These are phyloP conservation scores for Umbelopsis vinacea DNA, from an alignment of 192 early-diverging fungal genomes.

Conservation along the genomic window DNA sequence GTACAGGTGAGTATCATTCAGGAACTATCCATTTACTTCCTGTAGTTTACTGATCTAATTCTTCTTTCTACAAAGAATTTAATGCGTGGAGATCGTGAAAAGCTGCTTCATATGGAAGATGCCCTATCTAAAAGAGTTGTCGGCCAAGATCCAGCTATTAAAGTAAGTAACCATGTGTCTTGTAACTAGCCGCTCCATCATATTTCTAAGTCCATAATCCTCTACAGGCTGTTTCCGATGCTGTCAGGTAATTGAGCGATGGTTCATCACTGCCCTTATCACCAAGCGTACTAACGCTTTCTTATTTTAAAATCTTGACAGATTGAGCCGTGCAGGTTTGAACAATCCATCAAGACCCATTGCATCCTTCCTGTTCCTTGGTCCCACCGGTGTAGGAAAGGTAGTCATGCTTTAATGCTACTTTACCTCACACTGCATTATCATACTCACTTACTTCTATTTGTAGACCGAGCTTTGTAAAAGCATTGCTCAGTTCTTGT, in stretches of 20 bases:
- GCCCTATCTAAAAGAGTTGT: slow-evolving; percentile 64
- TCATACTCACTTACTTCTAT: neutral
- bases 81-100: slow-evolving; percentile 70
- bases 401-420: neutral
- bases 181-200: neutral
- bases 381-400: slow-evolving; percentile 97
- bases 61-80: too few species aligned
- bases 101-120: slow-evolving; percentile 75
- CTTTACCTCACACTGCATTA: slow-evolving; percentile 31
- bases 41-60: too few species aligned
- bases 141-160: slow-evolving; percentile 90
- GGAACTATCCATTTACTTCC: neutral
- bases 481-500: slow-evolving; percentile 83
- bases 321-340: slow-evolving; percentile 88
- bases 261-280: neutral
- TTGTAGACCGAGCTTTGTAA: slow-evolving; percentile 75
- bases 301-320: neutral
- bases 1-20: slow-evolving; percentile 54
- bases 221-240: slow-evolving; percentile 78
- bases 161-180: slow-evolving; percentile 24
- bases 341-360: slow-evolving; percentile 77
- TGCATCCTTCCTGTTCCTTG: slow-evolving; percentile 95
- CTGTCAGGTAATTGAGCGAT: slow-evolving; percentile 53
- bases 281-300: neutral
- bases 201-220: too few species aligned